A percentile compares a stretch with the other conserved stretches of the same genome.
These are phyloP conservation scores for Auricularia cornea DNA, from an alignment of 768 basidiomycete species.

Conservation along the genomic window DNA sequence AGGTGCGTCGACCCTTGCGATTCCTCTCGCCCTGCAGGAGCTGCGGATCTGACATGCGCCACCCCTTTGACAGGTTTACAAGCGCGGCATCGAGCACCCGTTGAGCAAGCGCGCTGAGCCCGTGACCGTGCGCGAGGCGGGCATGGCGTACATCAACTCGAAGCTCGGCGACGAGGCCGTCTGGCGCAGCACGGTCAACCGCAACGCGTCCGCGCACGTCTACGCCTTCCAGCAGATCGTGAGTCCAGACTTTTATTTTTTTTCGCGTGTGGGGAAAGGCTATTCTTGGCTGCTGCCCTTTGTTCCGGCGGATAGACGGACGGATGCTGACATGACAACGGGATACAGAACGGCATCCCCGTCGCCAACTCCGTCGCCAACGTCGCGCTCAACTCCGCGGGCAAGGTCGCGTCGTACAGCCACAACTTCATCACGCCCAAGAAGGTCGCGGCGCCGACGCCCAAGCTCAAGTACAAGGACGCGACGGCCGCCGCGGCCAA, in stretches of 20 bases:
- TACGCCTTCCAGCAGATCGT: slow-evolving; percentile 9
- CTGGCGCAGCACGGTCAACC: slow-evolving; percentile 1
- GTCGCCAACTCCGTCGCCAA: slow-evolving; percentile 9
- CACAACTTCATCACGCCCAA: slow-evolving; percentile 4
- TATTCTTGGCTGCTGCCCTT: neutral
- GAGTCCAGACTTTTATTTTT: neutral
- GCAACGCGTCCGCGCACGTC: slow-evolving; percentile 3
- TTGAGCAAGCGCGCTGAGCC: slow-evolving; percentile 1
- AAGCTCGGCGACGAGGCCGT: slow-evolving; percentile 7
- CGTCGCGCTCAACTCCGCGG: slow-evolving; percentile 3
- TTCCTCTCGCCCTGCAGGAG: neutral
- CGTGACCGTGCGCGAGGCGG: slow-evolving; percentile 1
- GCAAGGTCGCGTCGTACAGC: slow-evolving; percentile 8
- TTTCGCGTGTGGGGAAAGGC: neutral
- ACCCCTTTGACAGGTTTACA: neutral
- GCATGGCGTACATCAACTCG: slow-evolving; percentile 2
- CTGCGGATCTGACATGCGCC: neutral
- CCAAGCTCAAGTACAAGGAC: neutral
- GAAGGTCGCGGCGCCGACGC: neutral
- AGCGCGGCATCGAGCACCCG: neutral
- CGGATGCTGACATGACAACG: neutral
- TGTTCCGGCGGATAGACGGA: neutral
- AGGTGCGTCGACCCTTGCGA: slow-evolving; percentile 17
- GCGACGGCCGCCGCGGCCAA: slow-evolving; percentile 4
- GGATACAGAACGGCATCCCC: slow-evolving; percentile 6